These are phyloP conservation scores for Durusdinium trenchii DNA, from an alignment of 73 alveolate species.

Conservation along the genomic window DNA sequence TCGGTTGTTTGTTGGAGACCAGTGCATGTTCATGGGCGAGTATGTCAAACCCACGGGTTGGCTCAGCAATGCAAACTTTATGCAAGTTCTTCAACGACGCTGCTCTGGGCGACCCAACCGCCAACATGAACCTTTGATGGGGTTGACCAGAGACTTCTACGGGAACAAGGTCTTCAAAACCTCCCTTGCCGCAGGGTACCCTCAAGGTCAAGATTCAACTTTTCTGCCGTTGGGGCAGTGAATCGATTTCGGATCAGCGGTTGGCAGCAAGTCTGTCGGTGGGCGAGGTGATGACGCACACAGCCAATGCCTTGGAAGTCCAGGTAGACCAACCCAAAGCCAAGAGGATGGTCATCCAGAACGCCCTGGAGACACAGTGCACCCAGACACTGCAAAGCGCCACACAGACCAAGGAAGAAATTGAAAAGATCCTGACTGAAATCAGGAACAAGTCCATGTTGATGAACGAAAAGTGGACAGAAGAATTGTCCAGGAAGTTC, in stretches of 20 bases:
- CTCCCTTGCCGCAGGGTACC: conserved; percentile 14
- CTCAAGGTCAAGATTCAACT: no score
- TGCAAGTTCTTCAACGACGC: neutral
- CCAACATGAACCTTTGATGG: neutral
- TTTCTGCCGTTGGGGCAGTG: no score
- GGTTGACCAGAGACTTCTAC: neutral
- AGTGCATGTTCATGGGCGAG: neutral
- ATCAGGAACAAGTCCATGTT: neutral
- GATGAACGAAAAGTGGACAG: neutral
- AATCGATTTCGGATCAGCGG: no score
- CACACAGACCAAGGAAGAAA: neutral
- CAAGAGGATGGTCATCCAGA: neutral
- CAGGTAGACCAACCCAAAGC: neutral
- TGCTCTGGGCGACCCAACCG: neutral
- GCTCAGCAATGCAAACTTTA: neutral
- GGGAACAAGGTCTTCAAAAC: neutral
- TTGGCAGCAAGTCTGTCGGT: neutral
- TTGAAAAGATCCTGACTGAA: neutral
- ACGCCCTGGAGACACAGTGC: neutral
- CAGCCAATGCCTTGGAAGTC: neutral
- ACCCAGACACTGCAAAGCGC: neutral
- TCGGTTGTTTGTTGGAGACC: neutral
- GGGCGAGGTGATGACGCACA: neutral
- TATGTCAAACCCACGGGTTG: conserved; percentile 17
- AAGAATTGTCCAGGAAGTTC: neutral